phyloP scores from a whole-genome alignment of 75 land plant species.

The Isoetes taiwanensis region DNA sequence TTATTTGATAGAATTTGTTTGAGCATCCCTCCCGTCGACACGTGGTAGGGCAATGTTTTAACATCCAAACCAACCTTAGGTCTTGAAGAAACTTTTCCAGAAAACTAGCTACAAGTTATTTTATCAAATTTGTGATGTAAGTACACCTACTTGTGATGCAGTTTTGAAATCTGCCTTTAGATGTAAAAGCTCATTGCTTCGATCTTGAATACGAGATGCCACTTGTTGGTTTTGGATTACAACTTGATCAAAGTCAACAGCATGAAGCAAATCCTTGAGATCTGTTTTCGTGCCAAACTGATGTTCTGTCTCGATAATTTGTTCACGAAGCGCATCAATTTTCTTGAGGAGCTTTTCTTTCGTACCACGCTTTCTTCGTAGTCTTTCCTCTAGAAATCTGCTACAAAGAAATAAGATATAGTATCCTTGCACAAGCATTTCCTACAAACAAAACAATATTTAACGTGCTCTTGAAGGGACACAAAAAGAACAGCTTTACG shows the following conservation, averaged over 20 bases:
- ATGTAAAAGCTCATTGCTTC: slow-evolving; percentile 13
- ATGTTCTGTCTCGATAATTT: slow-evolving; percentile 19
- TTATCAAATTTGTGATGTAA: no score
- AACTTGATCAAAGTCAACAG: slow-evolving; percentile 28
- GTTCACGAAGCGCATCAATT: slow-evolving; percentile 11
- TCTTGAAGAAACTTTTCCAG: no score
- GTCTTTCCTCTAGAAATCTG: slow-evolving; percentile 20
- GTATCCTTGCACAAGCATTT: no score
- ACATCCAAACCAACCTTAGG: no score
- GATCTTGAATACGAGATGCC: slow-evolving; percentile 6
- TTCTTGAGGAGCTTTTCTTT: slow-evolving; percentile 18
- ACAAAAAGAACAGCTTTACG: no score
- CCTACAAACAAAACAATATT: no score
- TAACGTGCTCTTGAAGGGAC: no score
- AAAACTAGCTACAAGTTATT: no score
- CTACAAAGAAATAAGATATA: neutral
- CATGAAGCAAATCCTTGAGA: slow-evolving; percentile 24
- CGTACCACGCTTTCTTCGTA: slow-evolving; percentile 9
- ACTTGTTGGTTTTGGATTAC: slow-evolving; percentile 22
- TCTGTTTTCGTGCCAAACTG: slow-evolving; percentile 18
- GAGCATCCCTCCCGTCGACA: no score
- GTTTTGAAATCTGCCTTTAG: slow-evolving; percentile 15
- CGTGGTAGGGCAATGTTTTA: no score
- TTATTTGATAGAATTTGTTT: no score
- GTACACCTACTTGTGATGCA: slow-evolving; percentile 8